These are phyloP conservation scores for Aspergillus udagawae DNA, from an alignment of 2,329 filamentous ascomycete genomes.

Conservation along the genomic window DNA sequence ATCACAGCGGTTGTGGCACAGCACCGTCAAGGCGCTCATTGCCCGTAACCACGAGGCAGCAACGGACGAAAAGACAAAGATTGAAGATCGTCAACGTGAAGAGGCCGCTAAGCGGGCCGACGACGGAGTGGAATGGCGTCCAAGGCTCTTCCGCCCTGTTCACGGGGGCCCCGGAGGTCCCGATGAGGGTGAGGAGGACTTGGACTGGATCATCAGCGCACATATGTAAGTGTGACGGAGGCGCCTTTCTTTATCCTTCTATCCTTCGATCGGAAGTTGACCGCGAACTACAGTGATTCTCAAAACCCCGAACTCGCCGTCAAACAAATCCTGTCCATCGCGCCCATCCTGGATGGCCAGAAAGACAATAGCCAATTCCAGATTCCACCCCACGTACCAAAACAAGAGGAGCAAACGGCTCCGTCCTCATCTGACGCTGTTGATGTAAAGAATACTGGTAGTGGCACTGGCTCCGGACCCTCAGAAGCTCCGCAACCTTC, in stretches of 20 bases:
- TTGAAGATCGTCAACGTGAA: slow-evolving; percentile 87
- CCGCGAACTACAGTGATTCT: slow-evolving; percentile 49
- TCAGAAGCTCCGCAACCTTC: slow-evolving; percentile 5
- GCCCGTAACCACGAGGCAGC: slow-evolving; percentile 81
- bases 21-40: slow-evolving; percentile 76
- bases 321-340: slow-evolving; percentile 81
- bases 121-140: slow-evolving; percentile 80
- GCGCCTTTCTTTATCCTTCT: background rate
- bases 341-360: slow-evolving; percentile 79
- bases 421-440: background rate
- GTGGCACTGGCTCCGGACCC: slow-evolving; percentile 1
- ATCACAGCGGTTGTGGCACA: slow-evolving; percentile 81
- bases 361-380: slow-evolving; percentile 52
- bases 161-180: slow-evolving; percentile 64
- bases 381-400: slow-evolving; percentile 48
- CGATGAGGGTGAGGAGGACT: slow-evolving; percentile 78
- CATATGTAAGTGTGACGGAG: slow-evolving; percentile 61
- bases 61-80: slow-evolving; percentile 92
- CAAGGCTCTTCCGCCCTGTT: slow-evolving; percentile 76
- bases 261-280: background rate
- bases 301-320: slow-evolving; percentile 64
- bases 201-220: slow-evolving; percentile 94
- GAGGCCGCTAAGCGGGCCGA: slow-evolving; percentile 77
- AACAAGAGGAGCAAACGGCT: background rate
- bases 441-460: slow-evolving; percentile 1